Evolutionary conservation across 257 asterid species (phyloP), one percentile per base, ranked within the genome.

Genomic region (Paraleonurus japonicus): DNA sequence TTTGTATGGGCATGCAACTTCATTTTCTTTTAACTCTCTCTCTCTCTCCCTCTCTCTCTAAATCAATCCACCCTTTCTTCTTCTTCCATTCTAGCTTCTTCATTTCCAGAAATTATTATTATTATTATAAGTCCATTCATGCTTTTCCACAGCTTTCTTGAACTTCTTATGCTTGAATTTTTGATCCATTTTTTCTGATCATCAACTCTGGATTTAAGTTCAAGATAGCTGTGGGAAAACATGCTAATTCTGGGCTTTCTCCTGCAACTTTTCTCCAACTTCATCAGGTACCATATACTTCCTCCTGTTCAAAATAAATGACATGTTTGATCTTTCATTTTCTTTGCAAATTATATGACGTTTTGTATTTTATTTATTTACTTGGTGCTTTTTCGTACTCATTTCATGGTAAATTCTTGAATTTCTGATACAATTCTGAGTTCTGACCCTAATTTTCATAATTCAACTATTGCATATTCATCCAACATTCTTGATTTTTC

Each of bases 101-200:
- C 54, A 30, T 13, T 73, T 32, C 71, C 48, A 48, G 9, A 16
- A 67, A 64, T 37, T 37, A 37, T 37, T 28, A 28, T 28, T 28
- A 39, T 11, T 13, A 26, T 17, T 5, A 8, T 5, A 57, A 85
- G 88, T 83, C 90, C 87, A 82, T 78, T 72, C 87, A 83, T 89
- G 86, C 87, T 84, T 80, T 87, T 87, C 96, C 96, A 89, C 96
- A 85, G 96, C 96, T 87, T 89, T 89, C 94, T 89, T 89, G 96
- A 89, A 89, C 96, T 90, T 53, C 59, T 66, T n/a, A 62, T 55
- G 37, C 75, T 26, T 41, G 24, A 51, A 13, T 48, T 57, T 12
- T 63, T 37, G 66, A 58, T 69, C 69, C 16, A 32, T 5, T 0
- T 51, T 13, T 47, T 50, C 30, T 59, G 61, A n/a, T 51, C 39